phyloP scores from a whole-genome alignment of 306 rosid species.

The Corylus heterophylla region DNA sequence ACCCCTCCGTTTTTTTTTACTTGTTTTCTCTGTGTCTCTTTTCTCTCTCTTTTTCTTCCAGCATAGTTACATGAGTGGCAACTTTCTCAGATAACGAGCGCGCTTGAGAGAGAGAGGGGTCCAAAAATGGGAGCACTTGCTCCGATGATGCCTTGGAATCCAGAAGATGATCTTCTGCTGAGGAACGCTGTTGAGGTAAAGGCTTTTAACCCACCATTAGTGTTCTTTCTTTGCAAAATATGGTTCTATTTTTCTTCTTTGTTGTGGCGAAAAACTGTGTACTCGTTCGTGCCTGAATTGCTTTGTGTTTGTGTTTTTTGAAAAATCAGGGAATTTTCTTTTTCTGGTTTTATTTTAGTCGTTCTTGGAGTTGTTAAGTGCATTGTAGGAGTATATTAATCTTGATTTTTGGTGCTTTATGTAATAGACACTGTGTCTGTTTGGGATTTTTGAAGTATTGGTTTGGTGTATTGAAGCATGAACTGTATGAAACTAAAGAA shows the following conservation, averaged over 20 bases:
- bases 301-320: not conserved
- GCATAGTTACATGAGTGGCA: not conserved
- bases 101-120: conserved; percentile 2
- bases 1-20: conserved; percentile 7
- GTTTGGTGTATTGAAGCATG: conserved; percentile 1
- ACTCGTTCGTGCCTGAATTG: not conserved
- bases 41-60: not conserved
- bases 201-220: not conserved
- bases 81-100: not conserved
- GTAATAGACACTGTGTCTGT: not conserved
- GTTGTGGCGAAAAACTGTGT: not conserved
- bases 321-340: not conserved
- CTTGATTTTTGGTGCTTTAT: not conserved
- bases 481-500: not conserved
- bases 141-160: conserved; percentile 56
- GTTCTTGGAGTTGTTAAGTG: not conserved
- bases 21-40: conserved; percentile 1
- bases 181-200: conserved; percentile 90
- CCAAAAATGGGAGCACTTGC: conserved; percentile 74
- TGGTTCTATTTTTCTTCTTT: not conserved
- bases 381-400: not conserved
- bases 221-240: not conserved
- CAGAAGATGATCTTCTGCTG: conserved; percentile 81
- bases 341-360: not conserved
- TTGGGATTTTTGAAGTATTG: conserved; percentile 5